Base-by-base conservation (phyloP, 2,329 filamentous ascomycete species). In the Dothideomycetes sp. region DNA sequence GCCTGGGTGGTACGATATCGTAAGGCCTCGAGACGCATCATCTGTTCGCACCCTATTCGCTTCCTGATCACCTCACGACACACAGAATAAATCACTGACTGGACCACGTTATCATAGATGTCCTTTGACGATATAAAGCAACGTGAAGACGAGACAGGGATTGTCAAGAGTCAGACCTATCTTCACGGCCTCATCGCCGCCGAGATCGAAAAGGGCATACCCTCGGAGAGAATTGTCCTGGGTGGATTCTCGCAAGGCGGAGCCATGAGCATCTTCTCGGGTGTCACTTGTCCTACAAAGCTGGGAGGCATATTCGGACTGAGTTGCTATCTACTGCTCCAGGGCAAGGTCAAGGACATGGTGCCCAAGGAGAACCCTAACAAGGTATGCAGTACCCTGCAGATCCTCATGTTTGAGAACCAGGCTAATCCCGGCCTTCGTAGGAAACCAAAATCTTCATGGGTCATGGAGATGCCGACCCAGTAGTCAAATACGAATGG, bases 221-320 rank as follows among this genome's bases (percentile, higher is more conserved):
- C 84, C 1, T 70, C 85, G 0, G 77, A 84, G 43, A 81, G 88
- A 38, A 87, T 98, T 53, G 76, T 96, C 14, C 64, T 96, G 5
- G 89, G 84, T 24, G 84, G 84, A 31, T 91, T 89, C 68, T 84
- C 78, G 17, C 75, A 96, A 62, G 89, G 89, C 43, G 89, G 85
- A 38, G 87, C 87, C 41, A 86, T 95, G 70, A 77, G 85, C 15
- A 62, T 96, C 30, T 77, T 95, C 54, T 71, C 83, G 0, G 88
- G 85, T 4, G 63, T 94, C 31, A 94, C 87, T 4, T 74, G 69
- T 49, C 69, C 72, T 34, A 69, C 75, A 50, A 86, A 85, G 62
- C 68, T 96, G 12, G 89, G 78, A n/a, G 89, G 88, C 46, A 83
- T 96, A 47, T 80, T 95, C 46, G 86, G 81, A 5, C 64, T 96